These are phyloP conservation scores for Pistacia integerrima DNA, from an alignment of 345 rosid species.

Conservation along the genomic window DNA sequence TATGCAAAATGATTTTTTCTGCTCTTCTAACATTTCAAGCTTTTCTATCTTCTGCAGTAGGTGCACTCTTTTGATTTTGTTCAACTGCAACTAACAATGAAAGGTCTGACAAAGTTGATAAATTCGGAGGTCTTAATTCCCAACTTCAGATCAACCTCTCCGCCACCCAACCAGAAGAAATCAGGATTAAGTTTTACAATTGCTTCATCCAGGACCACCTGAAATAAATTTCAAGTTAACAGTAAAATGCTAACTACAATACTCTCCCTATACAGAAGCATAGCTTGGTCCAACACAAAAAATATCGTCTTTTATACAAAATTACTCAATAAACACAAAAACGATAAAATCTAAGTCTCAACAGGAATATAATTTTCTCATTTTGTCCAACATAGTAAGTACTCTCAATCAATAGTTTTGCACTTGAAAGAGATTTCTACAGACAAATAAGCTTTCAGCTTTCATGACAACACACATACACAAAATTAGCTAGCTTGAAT, in stretches of 20 bases:
- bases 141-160: constrained; percentile 87
- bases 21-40: background rate
- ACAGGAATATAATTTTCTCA: background rate
- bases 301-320: background rate
- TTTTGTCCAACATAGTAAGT: background rate
- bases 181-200: constrained; percentile 71
- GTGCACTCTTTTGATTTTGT: background rate
- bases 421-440: background rate
- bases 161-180: constrained; percentile 96
- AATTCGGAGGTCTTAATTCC: constrained; percentile 78
- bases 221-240: constrained; percentile 33
- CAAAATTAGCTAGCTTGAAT: background rate
- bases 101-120: constrained; percentile 68
- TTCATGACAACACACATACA: background rate
- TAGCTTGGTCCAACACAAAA: background rate
- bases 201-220: constrained; percentile 96
- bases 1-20: background rate
- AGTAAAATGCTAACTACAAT: background rate
- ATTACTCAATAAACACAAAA: background rate
- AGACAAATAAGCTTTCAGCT: background rate
- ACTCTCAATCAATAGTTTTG: background rate
- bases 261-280: background rate
- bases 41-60: background rate
- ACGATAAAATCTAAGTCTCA: background rate
- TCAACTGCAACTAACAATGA: constrained; percentile 66